Percentiles rank a stretch among this genome's conserved stretches.
These are phyloP conservation scores for Acephala macrosclerotiorum DNA, from an alignment of 2,329 filamentous ascomycete species.

Conservation along the genomic window DNA sequence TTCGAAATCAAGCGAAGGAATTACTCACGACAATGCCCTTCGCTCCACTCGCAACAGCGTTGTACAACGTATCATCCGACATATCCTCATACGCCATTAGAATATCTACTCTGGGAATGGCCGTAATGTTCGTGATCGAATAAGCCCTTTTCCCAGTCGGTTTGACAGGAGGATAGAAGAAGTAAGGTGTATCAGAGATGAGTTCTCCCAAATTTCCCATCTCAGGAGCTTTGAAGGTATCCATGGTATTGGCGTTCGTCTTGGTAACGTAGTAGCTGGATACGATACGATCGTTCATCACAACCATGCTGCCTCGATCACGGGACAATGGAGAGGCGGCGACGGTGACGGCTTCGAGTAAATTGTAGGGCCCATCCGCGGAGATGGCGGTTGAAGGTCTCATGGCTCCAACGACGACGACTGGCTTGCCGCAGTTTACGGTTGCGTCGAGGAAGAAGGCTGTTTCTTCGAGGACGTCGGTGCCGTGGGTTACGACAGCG, in stretches of 20 bases:
- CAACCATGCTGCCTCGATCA: constrained; percentile 64
- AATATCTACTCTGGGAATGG: constrained; percentile 62
- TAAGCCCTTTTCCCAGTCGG: constrained; percentile 56
- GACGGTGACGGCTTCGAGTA: constrained; percentile 65
- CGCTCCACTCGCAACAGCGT: constrained; percentile 57
- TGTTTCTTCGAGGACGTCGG: constrained; percentile 69
- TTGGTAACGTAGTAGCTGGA: constrained; percentile 59
- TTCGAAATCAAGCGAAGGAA: not conserved
- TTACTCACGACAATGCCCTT: constrained; percentile 55
- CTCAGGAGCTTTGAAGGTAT: constrained; percentile 67
- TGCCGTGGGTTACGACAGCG: constrained; percentile 69
- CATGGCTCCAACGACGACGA: constrained; percentile 69
- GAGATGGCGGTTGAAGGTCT: constrained; percentile 67
- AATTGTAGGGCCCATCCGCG: constrained; percentile 69
- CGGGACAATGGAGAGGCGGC: constrained; percentile 54
- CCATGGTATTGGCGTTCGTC: constrained; percentile 67
- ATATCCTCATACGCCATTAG: constrained; percentile 63
- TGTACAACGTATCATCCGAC: constrained; percentile 54
- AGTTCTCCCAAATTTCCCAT: constrained; percentile 64
- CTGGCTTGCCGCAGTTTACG: constrained; percentile 62
- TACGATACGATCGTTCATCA: constrained; percentile 67
- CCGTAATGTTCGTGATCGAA: constrained; percentile 46
- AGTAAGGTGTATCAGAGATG: constrained; percentile 63
- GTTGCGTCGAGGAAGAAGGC: constrained; percentile 69
- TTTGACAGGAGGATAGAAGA: constrained; percentile 62